Base-by-base conservation (phyloP, 2,329 filamentous ascomycete species). In the Colletotrichum caudatum region DNA sequence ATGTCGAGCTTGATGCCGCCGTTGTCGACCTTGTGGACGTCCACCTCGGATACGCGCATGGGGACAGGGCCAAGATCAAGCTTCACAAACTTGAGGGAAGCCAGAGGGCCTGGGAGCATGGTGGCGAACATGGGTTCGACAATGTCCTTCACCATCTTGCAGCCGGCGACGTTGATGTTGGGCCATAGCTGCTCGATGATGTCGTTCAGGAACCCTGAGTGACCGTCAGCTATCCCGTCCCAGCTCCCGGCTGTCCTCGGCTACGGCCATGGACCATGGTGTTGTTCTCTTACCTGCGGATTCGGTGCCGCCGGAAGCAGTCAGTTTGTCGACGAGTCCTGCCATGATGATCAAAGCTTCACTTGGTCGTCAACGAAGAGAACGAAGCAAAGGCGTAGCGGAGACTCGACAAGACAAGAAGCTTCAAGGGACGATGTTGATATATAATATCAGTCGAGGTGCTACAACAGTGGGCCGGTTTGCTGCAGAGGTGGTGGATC, bases 1-100 rank as follows among this genome's bases (percentile, higher is more conserved):
- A 86, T 81, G 57, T 86, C 84, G 3, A 86, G 79, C 77, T 85
- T 85, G 76, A 86, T 85, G 18, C 83, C 84, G 2, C 78, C 79
- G 9, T 76, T 80, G 5, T 81, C 78, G 5, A 81, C 82, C 78
- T 84, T 85, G 76, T 83, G 81, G 2, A 85, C 83, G 53, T 84
- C 81, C 3, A 86, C 83, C 23, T 81, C 79, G 4, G 79, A 80
- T 9, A 86, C 74, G 23, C 72, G 75, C 29, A 86, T 76, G 2
- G 84, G 84, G 0, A 83, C 77, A 2, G 75, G 66, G 0, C 84
- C 84, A 11, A 86, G 76, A 51, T 86, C 84, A 41, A 86, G 77
- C 76, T 86, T 86, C 64, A 78, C 77, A 74, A 86, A 86, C 12
- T 78, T 77, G 48, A 86, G 78, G 5, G 80, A 78, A 26, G 80